phyloP scores from a whole-genome alignment of 1,139 yeast species.

The Geotrichum macrosporum region DNA sequence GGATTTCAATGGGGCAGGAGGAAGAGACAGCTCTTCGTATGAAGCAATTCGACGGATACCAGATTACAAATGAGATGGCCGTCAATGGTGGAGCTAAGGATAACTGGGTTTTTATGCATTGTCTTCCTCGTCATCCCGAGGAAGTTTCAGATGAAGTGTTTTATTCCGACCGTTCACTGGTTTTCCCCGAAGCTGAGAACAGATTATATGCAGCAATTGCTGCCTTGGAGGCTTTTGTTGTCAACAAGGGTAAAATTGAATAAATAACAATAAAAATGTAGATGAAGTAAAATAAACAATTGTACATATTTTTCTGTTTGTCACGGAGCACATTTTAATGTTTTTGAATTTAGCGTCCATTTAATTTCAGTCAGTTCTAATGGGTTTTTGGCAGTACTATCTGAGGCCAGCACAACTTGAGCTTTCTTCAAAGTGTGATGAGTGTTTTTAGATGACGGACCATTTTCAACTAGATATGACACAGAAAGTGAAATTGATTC shows the following conservation, averaged over 20 bases:
- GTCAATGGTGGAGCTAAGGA: constrained; percentile 38
- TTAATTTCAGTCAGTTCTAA: too few relatives aligned
- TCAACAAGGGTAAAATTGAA: constrained; percentile 60
- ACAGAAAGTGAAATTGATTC: too few relatives aligned
- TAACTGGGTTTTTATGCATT: constrained; percentile 25
- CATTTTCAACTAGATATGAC: too few relatives aligned
- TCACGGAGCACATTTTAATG: too few relatives aligned
- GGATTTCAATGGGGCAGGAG: constrained; percentile 98
- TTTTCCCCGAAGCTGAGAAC: constrained; percentile 93
- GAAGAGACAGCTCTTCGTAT: constrained; percentile 65
- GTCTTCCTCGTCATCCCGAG: constrained; percentile 45
- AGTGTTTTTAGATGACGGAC: too few relatives aligned
- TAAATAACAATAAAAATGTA: constrained; percentile 2
- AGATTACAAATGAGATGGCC: constrained; percentile 66
- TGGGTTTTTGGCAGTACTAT: too few relatives aligned
- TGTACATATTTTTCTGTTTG: neutral
- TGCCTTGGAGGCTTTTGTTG: constrained; percentile 81
- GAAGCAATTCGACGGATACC: constrained; percentile 80
- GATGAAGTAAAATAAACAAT: too few relatives aligned
- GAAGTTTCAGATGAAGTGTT: constrained; percentile 93
- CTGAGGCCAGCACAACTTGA: too few relatives aligned
- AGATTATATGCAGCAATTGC: constrained; percentile 95
- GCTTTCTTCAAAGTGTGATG: too few relatives aligned
- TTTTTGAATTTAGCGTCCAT: too few relatives aligned
- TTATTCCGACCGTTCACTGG: constrained; percentile 77